Evolutionary conservation across 2,329 filamentous ascomycete genomes (phyloP), one percentile per base, ranked within the genome.

Genomic region (Ceratocystis papillata): DNA sequence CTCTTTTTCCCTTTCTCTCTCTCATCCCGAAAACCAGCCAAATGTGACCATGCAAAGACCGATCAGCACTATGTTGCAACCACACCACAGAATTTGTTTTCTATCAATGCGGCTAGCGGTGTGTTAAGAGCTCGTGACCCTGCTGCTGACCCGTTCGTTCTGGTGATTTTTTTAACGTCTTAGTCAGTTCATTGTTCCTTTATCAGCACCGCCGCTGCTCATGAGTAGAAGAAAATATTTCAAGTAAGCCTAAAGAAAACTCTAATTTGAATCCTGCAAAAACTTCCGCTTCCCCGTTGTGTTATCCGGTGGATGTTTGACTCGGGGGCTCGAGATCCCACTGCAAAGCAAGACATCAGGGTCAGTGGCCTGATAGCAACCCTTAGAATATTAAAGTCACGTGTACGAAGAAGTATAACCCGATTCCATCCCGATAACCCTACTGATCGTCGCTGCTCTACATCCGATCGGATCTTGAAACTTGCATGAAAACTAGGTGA

Each of bases 281-380:
- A 57, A 25, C 53, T 57, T 57, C 53, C 53, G 53, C 53, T 57
- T 50, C 48, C 12, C 48, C 48, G 48, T 50, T 57, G 25, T 57
- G 4, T 6, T 57, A 57, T 57, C 53, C 53, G 17, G 12, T n/a
- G 53, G 53, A 28, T 57, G 30, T 5, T 30, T 57, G 53, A 57
- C 53, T 57, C 53, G 10, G 37, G 33, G 37, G 10, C 12, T 41
- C 10, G 12, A 41, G 37, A 41, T 15, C 8, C 33, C 37, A 15
- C 12, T 41, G 37, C 10, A 3, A 20, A 12, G 28, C 53, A 57
- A 33, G 30, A 25, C 7, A n/a, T 17, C 37, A 41, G 37, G 37
- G 37, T 41, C 37, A 5, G 37, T 4, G 3, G 1, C 10, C 37
- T 41, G 3, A 2, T 41, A 3, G 12, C 37, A 37, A 57, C 53